Percentiles rank a stretch among this genome's conserved stretches.
These are phyloP conservation scores for Kwoniella sp. DNA, from an alignment of 768 basidiomycete genomes.

Conservation along the genomic window DNA sequence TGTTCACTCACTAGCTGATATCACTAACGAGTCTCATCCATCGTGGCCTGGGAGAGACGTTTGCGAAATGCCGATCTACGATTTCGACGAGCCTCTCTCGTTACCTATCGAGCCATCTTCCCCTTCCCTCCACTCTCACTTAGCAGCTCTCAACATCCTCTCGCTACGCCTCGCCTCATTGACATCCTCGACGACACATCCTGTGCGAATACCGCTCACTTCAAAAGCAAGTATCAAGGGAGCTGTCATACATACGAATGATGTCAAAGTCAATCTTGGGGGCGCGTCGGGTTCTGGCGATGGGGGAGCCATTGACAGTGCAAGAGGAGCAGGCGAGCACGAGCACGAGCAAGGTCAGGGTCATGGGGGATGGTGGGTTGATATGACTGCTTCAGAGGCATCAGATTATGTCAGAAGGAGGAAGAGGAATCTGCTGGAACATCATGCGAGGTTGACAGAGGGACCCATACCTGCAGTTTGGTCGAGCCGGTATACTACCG, in stretches of 20 bases:
- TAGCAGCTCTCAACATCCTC: conserved; percentile 30
- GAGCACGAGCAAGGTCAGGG: too few species aligned
- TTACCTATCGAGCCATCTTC: conserved; percentile 27
- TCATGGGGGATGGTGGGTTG: conserved; percentile 35
- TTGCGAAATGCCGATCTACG: background rate
- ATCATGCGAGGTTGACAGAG: conserved; percentile 19
- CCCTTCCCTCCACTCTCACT: conserved; percentile 25
- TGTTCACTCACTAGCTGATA: too few species aligned
- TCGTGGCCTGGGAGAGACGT: too few species aligned
- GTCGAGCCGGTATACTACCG: background rate
- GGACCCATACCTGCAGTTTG: background rate
- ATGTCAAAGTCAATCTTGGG: conserved; percentile 39
- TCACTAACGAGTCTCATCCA: too few species aligned
- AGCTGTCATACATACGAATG: conserved; percentile 26
- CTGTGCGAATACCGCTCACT: conserved; percentile 30
- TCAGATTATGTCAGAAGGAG: conserved; percentile 30
- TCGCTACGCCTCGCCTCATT: conserved; percentile 15
- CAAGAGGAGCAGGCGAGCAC: background rate
- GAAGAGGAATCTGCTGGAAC: conserved; percentile 26
- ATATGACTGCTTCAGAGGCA: conserved; percentile 45
- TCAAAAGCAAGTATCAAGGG: conserved; percentile 35
- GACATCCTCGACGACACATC: conserved; percentile 22
- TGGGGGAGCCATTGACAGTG: background rate
- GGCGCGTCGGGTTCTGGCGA: background rate
- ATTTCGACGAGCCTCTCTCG: conserved; percentile 6